These are phyloP conservation scores for Cytospora piceae DNA, from an alignment of 2,329 filamentous ascomycete genomes.

Conservation along the genomic window DNA sequence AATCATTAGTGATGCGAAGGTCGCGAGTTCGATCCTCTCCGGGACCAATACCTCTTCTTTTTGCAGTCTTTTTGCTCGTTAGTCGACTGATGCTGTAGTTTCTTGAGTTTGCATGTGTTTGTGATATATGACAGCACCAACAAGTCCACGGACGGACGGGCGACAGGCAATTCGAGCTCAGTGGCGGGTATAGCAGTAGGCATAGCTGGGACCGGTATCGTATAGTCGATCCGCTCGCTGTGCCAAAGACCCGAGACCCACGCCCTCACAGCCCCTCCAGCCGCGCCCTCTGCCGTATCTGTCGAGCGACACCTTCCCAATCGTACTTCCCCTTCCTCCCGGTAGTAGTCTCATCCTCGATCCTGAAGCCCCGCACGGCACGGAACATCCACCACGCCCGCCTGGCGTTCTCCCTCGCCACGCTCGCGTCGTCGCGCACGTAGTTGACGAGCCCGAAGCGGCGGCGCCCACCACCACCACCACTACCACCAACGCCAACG, in stretches of 20 bases:
- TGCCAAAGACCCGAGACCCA: too few relatives aligned
- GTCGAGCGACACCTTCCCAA: slow-evolving; percentile 34
- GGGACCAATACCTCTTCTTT: slow-evolving; percentile 12
- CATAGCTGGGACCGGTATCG: neutral
- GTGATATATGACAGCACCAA: neutral
- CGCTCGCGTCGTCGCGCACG: slow-evolving; percentile 36
- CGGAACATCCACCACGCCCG: slow-evolving; percentile 44
- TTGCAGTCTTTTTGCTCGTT: neutral
- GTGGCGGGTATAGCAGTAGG: too few relatives aligned
- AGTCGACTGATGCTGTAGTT: neutral
- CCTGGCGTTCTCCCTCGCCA: slow-evolving; percentile 32
- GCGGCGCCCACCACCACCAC: too few relatives aligned
- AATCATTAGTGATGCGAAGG: too few relatives aligned
- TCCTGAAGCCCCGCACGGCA: slow-evolving; percentile 43
- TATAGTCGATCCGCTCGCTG: neutral
- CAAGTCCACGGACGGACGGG: too few relatives aligned
- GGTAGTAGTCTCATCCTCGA: slow-evolving; percentile 35
- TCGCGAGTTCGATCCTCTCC: slow-evolving; percentile 1
- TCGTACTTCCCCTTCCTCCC: slow-evolving; percentile 36
- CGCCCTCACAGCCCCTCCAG: neutral
- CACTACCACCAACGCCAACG: too few relatives aligned
- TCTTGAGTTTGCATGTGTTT: neutral
- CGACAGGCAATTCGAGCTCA: too few relatives aligned
- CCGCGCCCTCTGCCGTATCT: slow-evolving; percentile 4
- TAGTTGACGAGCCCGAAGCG: slow-evolving; percentile 46